Conservation (phyloP, 495 filamentous ascomycete genomes). For the Penicillium antarcticum region DNA sequence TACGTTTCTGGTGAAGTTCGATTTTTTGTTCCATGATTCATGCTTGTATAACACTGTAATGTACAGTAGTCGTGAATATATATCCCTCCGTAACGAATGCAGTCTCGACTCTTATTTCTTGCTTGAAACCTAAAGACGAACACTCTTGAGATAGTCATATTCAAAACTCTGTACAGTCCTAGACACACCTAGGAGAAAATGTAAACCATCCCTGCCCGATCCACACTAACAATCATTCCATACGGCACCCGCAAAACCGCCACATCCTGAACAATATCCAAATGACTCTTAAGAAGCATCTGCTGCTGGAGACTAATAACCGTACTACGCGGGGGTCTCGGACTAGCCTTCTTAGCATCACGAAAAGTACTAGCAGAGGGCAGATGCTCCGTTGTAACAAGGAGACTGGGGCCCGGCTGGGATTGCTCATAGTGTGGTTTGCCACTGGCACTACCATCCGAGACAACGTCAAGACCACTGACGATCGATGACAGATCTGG, state of each 20-base stretch:
- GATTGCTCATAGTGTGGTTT: constrained; percentile 69
- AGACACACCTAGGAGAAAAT: constrained; percentile 63
- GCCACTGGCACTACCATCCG: constrained; percentile 39
- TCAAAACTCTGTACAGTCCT: background rate
- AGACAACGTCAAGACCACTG: constrained; percentile 71
- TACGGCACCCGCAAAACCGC: constrained; percentile 85
- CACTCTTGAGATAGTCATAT: background rate
- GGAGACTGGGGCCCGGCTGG: constrained; percentile 65
- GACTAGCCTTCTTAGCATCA: constrained; percentile 34
- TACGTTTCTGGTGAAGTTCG: no score
- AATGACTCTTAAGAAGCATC: constrained; percentile 76
- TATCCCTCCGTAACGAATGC: no score
- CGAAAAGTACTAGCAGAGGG: constrained; percentile 33
- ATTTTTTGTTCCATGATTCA: no score
- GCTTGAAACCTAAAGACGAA: background rate
- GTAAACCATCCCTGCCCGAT: constrained; percentile 89
- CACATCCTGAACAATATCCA: constrained; percentile 87
- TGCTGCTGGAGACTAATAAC: constrained; percentile 88
- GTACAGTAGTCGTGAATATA: no score
- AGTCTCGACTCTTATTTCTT: no score
- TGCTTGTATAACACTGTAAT: no score
- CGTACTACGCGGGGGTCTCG: constrained; percentile 67
- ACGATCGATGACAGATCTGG: constrained; percentile 73
- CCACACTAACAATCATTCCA: constrained; percentile 86
- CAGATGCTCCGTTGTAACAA: constrained; percentile 69